Conservation (phyloP, 345 rosid genomes). For the Melaleuca alternifolia region DNA sequence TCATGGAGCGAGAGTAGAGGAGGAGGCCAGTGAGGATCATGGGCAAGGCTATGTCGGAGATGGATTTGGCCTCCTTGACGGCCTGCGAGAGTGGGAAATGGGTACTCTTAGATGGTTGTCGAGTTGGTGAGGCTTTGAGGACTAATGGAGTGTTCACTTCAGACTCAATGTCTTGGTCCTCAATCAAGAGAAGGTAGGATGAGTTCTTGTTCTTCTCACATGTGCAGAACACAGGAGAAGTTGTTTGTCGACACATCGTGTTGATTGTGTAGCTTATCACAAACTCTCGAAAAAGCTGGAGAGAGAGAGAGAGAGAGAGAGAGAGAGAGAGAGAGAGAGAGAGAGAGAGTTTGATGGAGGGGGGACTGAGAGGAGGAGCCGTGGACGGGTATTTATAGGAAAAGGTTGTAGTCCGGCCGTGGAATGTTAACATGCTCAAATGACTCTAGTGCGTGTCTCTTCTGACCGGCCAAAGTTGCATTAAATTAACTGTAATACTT, state of each 20-base stretch:
- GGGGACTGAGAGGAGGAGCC: background rate
- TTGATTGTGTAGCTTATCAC: background rate
- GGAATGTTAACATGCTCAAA: background rate
- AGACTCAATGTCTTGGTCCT: background rate
- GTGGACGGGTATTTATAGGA: background rate
- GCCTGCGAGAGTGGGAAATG: constrained; percentile 1
- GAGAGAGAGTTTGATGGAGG: background rate
- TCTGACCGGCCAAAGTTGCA: background rate
- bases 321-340: background rate
- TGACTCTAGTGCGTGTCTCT: background rate
- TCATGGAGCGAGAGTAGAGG: constrained; percentile 39
- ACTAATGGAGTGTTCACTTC: background rate
- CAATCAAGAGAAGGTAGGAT: background rate
- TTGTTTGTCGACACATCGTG: background rate
- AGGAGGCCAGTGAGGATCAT: constrained; percentile 31
- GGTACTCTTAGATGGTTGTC: background rate
- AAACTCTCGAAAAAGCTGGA: background rate
- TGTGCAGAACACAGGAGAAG: background rate
- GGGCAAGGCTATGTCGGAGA: constrained; percentile 26
- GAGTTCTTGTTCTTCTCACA: background rate
- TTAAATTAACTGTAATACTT: background rate
- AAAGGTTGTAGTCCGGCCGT: background rate
- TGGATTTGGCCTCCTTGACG: constrained; percentile 18
- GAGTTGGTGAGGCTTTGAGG: background rate
- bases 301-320: background rate